Percentiles rank a stretch among this genome's conserved stretches.
Evolutionary conservation across 441 rosid genomes (phyloP).

Genomic region (Jatropha multifida): DNA sequence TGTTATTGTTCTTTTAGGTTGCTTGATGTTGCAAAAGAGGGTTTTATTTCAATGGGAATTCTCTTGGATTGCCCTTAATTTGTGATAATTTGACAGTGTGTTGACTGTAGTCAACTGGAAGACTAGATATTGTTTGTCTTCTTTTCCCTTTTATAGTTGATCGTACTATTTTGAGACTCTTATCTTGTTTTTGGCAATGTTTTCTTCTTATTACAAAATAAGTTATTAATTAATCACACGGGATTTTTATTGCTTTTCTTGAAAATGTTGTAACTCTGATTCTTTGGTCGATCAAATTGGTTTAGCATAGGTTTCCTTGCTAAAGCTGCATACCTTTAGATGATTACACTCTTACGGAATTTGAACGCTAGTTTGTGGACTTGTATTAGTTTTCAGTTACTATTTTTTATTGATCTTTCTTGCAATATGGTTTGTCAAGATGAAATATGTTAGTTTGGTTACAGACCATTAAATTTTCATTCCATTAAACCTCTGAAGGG

Average conservation of each 20-base stretch:
- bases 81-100: constrained; percentile 9
- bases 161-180: neutral
- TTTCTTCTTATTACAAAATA: neutral
- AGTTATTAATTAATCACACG: neutral
- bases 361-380: constrained; percentile 6
- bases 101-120: constrained; percentile 24
- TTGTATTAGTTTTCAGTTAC: neutral
- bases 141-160: neutral
- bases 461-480: neutral
- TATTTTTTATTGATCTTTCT: neutral
- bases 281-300: neutral
- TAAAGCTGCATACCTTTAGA: neutral
- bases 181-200: neutral
- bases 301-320: neutral
- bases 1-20: neutral
- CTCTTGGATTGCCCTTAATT: constrained; percentile 1
- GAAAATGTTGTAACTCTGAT: neutral
- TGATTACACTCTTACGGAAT: neutral
- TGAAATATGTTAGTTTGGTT: neutral
- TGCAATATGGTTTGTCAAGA: neutral
- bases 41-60: neutral
- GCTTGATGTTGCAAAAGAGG: constrained; percentile 7
- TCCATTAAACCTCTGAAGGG: neutral
- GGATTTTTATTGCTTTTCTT: neutral
- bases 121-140: neutral